A percentile compares a stretch with the other conserved stretches of the same genome.
Evolutionary conservation across 345 rosid genomes (phyloP).

Genomic region (Brassica cretica): DNA sequence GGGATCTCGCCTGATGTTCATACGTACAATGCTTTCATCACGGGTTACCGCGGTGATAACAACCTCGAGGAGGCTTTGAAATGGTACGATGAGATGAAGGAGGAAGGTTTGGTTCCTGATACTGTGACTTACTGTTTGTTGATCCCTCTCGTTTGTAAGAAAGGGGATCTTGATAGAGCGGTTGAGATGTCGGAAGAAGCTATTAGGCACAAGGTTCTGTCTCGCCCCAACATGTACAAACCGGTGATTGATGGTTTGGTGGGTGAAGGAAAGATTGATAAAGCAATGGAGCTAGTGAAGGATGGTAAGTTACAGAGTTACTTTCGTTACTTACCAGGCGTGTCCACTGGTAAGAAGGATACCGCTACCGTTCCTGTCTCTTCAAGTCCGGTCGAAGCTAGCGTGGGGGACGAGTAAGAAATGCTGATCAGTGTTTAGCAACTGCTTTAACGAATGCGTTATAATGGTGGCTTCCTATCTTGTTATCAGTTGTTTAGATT

Average conservation of each 20-base stretch:
- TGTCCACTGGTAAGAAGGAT: slow-evolving; percentile 40
- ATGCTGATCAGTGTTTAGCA: slow-evolving; percentile 19
- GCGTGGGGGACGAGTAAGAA: slow-evolving; percentile 17
- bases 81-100: slow-evolving; percentile 54
- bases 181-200: slow-evolving; percentile 48
- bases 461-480: slow-evolving; percentile 12
- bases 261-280: slow-evolving; percentile 48
- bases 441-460: slow-evolving; percentile 6
- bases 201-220: slow-evolving; percentile 30
- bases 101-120: slow-evolving; percentile 39
- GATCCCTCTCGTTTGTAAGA: slow-evolving; percentile 49
- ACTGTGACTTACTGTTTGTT: slow-evolving; percentile 44
- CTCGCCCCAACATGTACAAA: slow-evolving; percentile 48
- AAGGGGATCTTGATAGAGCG: slow-evolving; percentile 59
- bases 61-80: slow-evolving; percentile 50
- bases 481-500: slow-evolving; percentile 18
- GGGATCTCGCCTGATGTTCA: slow-evolving; percentile 50
- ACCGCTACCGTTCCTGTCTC: neutral
- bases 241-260: slow-evolving; percentile 55
- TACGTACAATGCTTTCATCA: slow-evolving; percentile 59
- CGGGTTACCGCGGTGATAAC: slow-evolving; percentile 46
- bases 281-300: slow-evolving; percentile 60
- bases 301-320: slow-evolving; percentile 46
- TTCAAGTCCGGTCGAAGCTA: slow-evolving; percentile 5
- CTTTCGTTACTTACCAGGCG: slow-evolving; percentile 41